phyloP scores from a whole-genome alignment of 2,329 filamentous ascomycete species.

The Phoma sp. region DNA sequence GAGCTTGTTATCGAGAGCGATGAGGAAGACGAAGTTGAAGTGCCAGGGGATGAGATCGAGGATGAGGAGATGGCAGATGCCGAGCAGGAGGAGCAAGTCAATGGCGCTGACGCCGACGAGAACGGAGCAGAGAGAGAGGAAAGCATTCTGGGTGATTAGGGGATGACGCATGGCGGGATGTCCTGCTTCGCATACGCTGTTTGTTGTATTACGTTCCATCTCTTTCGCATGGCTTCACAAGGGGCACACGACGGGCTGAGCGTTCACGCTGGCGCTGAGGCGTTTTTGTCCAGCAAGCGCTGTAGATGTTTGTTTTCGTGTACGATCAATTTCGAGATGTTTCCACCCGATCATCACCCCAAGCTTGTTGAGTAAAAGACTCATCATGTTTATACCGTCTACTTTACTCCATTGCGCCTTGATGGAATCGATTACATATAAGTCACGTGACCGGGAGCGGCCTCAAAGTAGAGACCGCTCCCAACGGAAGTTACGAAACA shows the following conservation, averaged over 20 bases:
- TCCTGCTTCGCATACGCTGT: not conserved
- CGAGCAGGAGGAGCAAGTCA: conserved; percentile 40
- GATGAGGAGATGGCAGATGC: conserved; percentile 52
- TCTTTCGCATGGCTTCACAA: conserved; percentile 5
- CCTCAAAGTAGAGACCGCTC: no score
- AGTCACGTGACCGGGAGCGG: no score
- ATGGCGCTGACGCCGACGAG: conserved; percentile 43
- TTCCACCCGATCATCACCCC: no score
- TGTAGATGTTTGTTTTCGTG: conserved; percentile 3
- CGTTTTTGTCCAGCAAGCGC: conserved; percentile 10
- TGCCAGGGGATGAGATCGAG: conserved; percentile 37
- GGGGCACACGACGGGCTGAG: not conserved
- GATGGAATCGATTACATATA: no score
- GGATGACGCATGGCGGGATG: not conserved
- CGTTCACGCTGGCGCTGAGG: conserved; percentile 19
- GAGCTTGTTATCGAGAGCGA: conserved; percentile 46
- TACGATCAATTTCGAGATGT: conserved; percentile 2
- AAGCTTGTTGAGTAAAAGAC: no score
- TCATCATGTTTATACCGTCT: no score
- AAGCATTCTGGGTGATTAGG: conserved; percentile 53
- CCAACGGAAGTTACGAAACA: no score
- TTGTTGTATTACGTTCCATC: conserved; percentile 3
- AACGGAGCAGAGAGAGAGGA: conserved; percentile 48
- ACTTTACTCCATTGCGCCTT: not conserved
- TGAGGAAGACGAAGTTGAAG: conserved; percentile 38